These are phyloP conservation scores for Lonicera japonica DNA, from an alignment of 129 eudicot species.

Conservation along the genomic window DNA sequence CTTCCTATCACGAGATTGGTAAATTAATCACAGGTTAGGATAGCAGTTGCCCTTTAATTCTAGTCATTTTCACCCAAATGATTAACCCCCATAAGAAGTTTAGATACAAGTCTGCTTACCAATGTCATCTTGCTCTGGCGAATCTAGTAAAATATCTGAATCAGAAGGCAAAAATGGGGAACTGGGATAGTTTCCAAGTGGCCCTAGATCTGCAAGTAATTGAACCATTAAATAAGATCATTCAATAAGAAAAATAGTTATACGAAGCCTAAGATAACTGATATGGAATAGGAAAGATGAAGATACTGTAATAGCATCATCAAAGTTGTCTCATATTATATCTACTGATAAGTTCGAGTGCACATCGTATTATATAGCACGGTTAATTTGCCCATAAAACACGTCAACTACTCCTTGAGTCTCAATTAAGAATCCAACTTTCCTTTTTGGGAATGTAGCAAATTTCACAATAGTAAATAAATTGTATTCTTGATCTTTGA, in stretches of 20 bases:
- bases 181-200: slow-evolving; percentile 95
- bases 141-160: slow-evolving; percentile 92
- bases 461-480: no score
- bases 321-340: not conserved
- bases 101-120: slow-evolving; percentile 29
- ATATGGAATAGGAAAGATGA: not conserved
- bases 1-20: no score
- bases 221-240: not conserved
- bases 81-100: no score
- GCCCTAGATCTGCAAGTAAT: slow-evolving; percentile 58
- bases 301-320: not conserved
- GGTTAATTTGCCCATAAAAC: not conserved
- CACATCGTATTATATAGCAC: not conserved
- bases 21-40: no score
- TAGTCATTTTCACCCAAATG: no score
- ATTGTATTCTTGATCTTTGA: no score
- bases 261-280: not conserved
- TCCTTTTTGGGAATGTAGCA: no score
- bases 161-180: slow-evolving; percentile 95
- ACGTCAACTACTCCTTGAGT: not conserved
- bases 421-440: no score
- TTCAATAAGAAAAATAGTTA: not conserved
- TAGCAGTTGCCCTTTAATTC: no score
- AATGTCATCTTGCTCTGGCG: slow-evolving; percentile 91
- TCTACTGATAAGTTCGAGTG: not conserved